A percentile compares a stretch with the other conserved stretches of the same genome.
These are phyloP conservation scores for Berberis thunbergii DNA, from an alignment of 164 flowering plant species.

Conservation along the genomic window DNA sequence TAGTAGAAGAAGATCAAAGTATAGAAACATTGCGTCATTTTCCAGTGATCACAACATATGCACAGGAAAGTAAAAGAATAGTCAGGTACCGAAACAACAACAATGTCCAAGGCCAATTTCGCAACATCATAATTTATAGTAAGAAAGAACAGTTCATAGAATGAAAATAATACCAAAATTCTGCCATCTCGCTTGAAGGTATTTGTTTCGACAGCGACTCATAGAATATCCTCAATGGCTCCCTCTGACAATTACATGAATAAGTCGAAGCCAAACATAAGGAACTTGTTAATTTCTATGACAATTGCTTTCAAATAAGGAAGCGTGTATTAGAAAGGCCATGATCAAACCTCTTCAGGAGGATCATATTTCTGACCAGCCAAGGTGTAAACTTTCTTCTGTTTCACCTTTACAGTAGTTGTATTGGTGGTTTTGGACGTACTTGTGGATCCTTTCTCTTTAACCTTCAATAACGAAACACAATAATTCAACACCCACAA, in stretches of 20 bases:
- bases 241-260: constrained; percentile 50
- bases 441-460: constrained; percentile 33
- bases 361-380: constrained; percentile 84
- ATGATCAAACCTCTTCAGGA: constrained; percentile 74
- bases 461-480: constrained; percentile 41
- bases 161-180: constrained; percentile 64
- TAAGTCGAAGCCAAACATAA: not conserved
- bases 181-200: constrained; percentile 98
- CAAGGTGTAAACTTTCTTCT: constrained; percentile 73
- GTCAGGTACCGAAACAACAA: too few species aligned
- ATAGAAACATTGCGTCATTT: too few species aligned
- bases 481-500: constrained; percentile 7
- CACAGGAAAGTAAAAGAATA: too few species aligned
- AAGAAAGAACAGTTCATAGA: not conserved
- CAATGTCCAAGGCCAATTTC: not conserved
- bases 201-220: constrained; percentile 82
- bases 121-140: not conserved
- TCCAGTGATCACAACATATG: too few species aligned
- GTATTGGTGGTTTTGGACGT: constrained; percentile 50
- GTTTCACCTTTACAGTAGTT: constrained; percentile 40
- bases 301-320: constrained; percentile 1
- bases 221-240: constrained; percentile 88
- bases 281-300: not conserved
- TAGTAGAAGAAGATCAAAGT: too few species aligned
- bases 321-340: not conserved